Evolutionary conservation across 768 basidiomycete genomes (phyloP).

Genomic region (Panellus pusillus): DNA sequence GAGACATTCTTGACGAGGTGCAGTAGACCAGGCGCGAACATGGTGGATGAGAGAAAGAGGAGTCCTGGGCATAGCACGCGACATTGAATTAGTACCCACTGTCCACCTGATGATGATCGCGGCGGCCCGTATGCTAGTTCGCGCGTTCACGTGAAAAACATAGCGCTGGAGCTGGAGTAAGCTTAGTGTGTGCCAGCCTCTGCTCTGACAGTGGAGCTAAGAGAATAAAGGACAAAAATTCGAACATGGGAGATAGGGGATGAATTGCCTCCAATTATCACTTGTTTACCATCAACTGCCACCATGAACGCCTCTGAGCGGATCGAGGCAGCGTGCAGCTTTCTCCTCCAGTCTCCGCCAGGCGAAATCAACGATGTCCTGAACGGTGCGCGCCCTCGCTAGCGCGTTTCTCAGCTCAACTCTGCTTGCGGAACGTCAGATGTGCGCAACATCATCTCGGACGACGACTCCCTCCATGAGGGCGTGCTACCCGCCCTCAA

Average conservation of each 20-base stretch:
- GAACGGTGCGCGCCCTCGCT: constrained; percentile 56
- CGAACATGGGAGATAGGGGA: no score
- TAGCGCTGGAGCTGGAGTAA: no score
- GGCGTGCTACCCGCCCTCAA: constrained; percentile 76
- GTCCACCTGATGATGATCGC: not conserved
- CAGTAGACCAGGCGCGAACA: constrained; percentile 35
- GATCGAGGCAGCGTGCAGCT: constrained; percentile 69
- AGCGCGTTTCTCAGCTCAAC: constrained; percentile 14
- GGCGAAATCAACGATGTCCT: constrained; percentile 97
- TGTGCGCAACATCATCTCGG: constrained; percentile 84
- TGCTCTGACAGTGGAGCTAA: no score
- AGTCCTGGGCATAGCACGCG: no score
- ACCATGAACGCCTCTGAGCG: constrained; percentile 64
- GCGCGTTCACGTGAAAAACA: no score
- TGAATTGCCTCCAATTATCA: no score
- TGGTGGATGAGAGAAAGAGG: not conserved
- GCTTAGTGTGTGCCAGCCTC: not conserved
- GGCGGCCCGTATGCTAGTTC: no score
- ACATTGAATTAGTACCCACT: no score
- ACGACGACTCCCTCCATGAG: constrained; percentile 80
- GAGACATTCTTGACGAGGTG: constrained; percentile 29
- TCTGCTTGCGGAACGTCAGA: constrained; percentile 47
- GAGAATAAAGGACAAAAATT: no score
- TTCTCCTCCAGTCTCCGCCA: constrained; percentile 88
- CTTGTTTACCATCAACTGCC: constrained; percentile 1